Evolutionary conservation across 495 filamentous ascomycete genomes (phyloP).

Genomic region (Collariella sp.): DNA sequence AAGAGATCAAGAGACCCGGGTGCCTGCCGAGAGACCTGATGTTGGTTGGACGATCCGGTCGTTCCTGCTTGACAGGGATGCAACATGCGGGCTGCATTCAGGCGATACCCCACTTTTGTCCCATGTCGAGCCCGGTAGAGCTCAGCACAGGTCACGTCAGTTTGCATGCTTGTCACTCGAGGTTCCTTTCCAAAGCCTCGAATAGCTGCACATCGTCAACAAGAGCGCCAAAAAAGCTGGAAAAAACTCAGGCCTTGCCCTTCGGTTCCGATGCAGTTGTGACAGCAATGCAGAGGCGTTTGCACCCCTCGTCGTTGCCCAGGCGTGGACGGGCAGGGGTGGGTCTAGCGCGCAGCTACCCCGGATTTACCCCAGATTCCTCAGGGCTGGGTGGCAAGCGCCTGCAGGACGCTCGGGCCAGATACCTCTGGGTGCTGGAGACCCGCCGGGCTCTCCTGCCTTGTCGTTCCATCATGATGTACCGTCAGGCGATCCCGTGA

Average conservation of each 20-base stretch:
- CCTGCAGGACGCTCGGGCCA: constrained; percentile 25
- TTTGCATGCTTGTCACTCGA: too few relatives aligned
- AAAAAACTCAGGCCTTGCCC: not conserved
- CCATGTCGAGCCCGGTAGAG: too few relatives aligned
- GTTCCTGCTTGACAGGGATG: too few relatives aligned
- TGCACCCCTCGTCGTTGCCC: not conserved
- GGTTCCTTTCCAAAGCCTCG: too few relatives aligned
- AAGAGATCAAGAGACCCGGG: too few relatives aligned
- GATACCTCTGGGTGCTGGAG: constrained; percentile 16
- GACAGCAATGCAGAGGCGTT: not conserved
- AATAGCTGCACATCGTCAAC: too few relatives aligned
- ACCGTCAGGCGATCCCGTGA: constrained; percentile 28
- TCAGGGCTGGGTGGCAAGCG: constrained; percentile 2
- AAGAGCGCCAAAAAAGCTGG: too few relatives aligned
- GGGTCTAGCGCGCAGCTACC: constrained; percentile 13
- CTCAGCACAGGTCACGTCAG: too few relatives aligned
- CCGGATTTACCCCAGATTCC: constrained; percentile 21
- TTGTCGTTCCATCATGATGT: constrained; percentile 30
- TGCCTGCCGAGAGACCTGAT: too few relatives aligned
- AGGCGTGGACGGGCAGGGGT: not conserved
- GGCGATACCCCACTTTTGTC: too few relatives aligned
- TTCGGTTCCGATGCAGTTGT: not conserved
- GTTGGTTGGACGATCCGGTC: too few relatives aligned
- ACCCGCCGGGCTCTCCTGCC: constrained; percentile 13
- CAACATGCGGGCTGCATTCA: too few relatives aligned